These are phyloP conservation scores for Venturia asperata DNA, from an alignment of 2,329 filamentous ascomycete species.

Conservation along the genomic window DNA sequence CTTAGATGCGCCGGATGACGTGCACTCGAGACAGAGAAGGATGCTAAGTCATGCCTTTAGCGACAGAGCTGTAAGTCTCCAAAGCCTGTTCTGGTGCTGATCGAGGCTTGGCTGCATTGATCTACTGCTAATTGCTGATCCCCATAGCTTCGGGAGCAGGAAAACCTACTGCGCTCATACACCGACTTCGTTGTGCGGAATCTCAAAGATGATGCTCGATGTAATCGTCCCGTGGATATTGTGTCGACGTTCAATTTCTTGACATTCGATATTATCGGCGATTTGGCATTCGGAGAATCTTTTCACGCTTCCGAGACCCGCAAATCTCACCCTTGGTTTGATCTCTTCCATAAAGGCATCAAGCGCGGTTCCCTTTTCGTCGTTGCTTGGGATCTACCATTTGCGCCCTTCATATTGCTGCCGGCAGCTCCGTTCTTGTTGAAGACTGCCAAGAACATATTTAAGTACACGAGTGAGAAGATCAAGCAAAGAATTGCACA, in stretches of 20 bases:
- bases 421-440: slow-evolving; percentile 20
- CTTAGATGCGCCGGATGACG: slow-evolving; percentile 7
- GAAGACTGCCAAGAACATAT: slow-evolving; percentile 22
- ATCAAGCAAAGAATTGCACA: not conserved
- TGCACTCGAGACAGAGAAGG: slow-evolving; percentile 17
- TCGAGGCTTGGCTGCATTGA: not conserved
- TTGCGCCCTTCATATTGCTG: not conserved
- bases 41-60: slow-evolving; percentile 20
- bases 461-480: not conserved
- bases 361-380: not conserved
- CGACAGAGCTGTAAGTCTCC: slow-evolving; percentile 18
- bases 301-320: slow-evolving; percentile 14
- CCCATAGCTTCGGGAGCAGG: slow-evolving; percentile 12
- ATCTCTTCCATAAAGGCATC: not conserved
- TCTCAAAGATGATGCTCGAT: not conserved
- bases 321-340: slow-evolving; percentile 10
- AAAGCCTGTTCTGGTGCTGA: not conserved
- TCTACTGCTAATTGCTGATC: not conserved
- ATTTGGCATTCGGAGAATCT: slow-evolving; percentile 20
- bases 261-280: slow-evolving; percentile 20
- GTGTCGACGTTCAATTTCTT: slow-evolving; percentile 18
- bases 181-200: slow-evolving; percentile 18
- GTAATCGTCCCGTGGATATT: slow-evolving; percentile 13
- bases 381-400: not conserved
- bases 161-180: slow-evolving; percentile 18